Evolutionary conservation across 75 land plant genomes (phyloP).

Genomic region (Chamaecyparis obtusa): DNA sequence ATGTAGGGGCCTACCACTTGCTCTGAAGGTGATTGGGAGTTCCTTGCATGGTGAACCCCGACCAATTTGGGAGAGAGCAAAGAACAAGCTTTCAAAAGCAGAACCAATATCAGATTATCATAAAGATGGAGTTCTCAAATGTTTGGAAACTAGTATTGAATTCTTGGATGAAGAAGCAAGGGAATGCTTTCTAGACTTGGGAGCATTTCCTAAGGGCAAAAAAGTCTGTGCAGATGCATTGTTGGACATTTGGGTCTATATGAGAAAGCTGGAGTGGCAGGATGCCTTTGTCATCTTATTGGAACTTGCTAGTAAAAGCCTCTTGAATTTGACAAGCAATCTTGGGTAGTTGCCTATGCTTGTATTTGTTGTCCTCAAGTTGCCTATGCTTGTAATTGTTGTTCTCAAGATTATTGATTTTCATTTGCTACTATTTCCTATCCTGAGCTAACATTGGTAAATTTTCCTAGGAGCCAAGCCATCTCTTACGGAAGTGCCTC

Average conservation of each 20-base stretch:
- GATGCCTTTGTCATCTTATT: conserved; percentile 54
- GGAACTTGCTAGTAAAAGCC: conserved; percentile 55
- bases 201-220: conserved; percentile 58
- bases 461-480: neutral
- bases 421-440: neutral
- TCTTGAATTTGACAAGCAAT: conserved; percentile 29
- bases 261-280: conserved; percentile 42
- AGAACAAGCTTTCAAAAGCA: conserved; percentile 36
- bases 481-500: conserved; percentile 27
- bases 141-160: conserved; percentile 44
- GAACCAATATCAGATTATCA: conserved; percentile 48
- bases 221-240: conserved; percentile 54
- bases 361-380: neutral
- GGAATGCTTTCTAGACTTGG: conserved; percentile 66
- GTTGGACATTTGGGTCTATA: conserved; percentile 56
- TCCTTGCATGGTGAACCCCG: conserved; percentile 38
- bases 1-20: conserved; percentile 63
- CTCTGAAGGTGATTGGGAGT: conserved; percentile 63
- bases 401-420: neutral
- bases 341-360: neutral
- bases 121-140: conserved; percentile 38
- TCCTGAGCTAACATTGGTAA: neutral
- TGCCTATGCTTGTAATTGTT: neutral
- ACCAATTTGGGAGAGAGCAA: conserved; percentile 41
- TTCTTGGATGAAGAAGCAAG: conserved; percentile 22